Percentiles rank a stretch among this genome's conserved stretches.
Conservation (phyloP, 2,329 filamentous ascomycete genomes). For the Fonsecaea multimorphosa region DNA sequence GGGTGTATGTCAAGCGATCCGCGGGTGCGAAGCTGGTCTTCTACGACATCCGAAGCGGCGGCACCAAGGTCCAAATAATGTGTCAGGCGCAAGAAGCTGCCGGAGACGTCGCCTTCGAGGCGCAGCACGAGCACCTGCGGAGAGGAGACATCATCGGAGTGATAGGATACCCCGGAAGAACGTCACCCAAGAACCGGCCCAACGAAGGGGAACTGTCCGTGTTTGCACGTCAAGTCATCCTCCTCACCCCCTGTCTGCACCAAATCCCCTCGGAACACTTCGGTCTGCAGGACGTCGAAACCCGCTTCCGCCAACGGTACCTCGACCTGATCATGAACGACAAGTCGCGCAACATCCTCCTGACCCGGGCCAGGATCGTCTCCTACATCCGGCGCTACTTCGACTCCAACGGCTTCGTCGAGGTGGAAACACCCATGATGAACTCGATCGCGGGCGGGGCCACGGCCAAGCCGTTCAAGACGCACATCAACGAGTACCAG, state of each 20-base stretch:
- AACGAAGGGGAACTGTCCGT: conserved; percentile 87
- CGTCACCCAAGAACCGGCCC: conserved; percentile 83
- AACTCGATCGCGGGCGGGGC: conserved; percentile 94
- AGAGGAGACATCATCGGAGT: conserved; percentile 93
- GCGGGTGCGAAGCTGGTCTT: conserved; percentile 86
- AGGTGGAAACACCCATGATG: conserved; percentile 98
- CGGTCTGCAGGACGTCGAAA: conserved; percentile 94
- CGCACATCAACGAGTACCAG: conserved; percentile 93
- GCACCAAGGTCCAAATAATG: conserved; percentile 85
- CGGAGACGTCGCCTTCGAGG: conserved; percentile 74
- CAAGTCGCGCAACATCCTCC: conserved; percentile 78
- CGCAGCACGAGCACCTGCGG: conserved; percentile 87
- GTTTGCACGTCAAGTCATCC: conserved; percentile 82
- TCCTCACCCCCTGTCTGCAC: conserved; percentile 90
- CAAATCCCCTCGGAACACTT: conserved; percentile 88
- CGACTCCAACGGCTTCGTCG: conserved; percentile 83
- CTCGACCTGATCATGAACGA: conserved; percentile 98
- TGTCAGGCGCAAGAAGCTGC: conserved; percentile 82
- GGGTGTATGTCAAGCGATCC: conserved; percentile 86
- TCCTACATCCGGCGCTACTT: conserved; percentile 88
- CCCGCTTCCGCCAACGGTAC: conserved; percentile 89
- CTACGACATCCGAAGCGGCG: conserved; percentile 82
- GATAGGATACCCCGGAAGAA: conserved; percentile 81
- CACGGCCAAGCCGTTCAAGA: conserved; percentile 92
- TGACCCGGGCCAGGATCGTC: conserved; percentile 85